These are phyloP conservation scores for Fistulina hepatica DNA, from an alignment of 1,284 basidiomycete species.

Conservation along the genomic window DNA sequence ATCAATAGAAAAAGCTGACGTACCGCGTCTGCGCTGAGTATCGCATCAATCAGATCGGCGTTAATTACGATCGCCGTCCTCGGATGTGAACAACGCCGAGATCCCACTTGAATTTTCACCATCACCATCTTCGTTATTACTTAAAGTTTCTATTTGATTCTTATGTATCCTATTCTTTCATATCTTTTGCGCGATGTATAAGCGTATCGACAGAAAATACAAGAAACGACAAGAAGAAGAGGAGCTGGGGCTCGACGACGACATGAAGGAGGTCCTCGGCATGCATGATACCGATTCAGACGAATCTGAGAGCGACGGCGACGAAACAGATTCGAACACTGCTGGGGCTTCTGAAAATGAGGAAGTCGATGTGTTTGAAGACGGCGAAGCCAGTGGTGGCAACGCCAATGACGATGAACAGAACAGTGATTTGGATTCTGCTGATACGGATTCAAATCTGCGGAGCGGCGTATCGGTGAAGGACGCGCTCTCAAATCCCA, in stretches of 20 bases:
- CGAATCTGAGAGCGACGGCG: slow-evolving; percentile 19
- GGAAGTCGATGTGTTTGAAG: slow-evolving; percentile 16
- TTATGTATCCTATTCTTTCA: too few species aligned
- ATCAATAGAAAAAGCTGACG: too few species aligned
- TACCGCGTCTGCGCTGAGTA: too few species aligned
- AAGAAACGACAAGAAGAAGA: slow-evolving; percentile 59
- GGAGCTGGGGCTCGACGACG: slow-evolving; percentile 57
- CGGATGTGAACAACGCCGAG: too few species aligned
- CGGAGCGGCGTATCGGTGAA: slow-evolving; percentile 21
- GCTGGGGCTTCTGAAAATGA: slow-evolving; percentile 18
- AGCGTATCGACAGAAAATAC: slow-evolving; percentile 63
- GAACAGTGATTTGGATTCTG: slow-evolving; percentile 21
- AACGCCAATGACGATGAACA: slow-evolving; percentile 19
- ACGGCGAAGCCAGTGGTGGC: slow-evolving; percentile 20
- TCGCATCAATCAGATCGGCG: too few species aligned
- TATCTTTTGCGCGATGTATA: too few species aligned
- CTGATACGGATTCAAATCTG: slow-evolving; percentile 21
- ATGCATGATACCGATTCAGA: slow-evolving; percentile 55
- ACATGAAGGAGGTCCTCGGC: slow-evolving; percentile 61
- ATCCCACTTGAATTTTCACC: too few species aligned
- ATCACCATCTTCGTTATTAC: too few species aligned
- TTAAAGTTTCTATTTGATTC: too few species aligned
- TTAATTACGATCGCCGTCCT: too few species aligned
- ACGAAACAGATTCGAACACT: slow-evolving; percentile 13
- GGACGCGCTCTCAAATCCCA: slow-evolving; percentile 39